Percentiles rank a stretch among this genome's conserved stretches.
Evolutionary conservation across 768 basidiomycete genomes (phyloP).

Genomic region (Rickenella mellea): DNA sequence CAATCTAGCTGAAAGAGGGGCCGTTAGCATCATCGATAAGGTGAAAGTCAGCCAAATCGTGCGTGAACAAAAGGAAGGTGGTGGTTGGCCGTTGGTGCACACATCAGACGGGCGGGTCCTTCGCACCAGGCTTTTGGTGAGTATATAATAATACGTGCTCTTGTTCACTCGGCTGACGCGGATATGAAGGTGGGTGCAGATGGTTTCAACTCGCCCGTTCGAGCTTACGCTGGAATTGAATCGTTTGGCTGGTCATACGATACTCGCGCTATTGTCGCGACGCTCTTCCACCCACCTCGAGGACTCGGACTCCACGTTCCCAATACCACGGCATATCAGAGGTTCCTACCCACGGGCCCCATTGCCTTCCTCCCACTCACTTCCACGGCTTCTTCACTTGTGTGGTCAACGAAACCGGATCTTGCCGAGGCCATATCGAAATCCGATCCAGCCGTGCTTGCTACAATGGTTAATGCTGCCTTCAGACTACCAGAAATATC

Average conservation of each 20-base stretch:
- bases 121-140: conserved; percentile 67
- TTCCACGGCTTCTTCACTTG: conserved; percentile 70
- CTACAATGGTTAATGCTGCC: conserved; percentile 79
- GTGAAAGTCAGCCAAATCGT: conserved; percentile 67
- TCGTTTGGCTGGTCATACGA: conserved; percentile 91
- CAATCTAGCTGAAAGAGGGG: conserved; percentile 32
- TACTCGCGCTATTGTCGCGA: conserved; percentile 85
- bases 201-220: conserved; percentile 90
- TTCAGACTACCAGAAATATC: conserved; percentile 78
- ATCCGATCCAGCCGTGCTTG: conserved; percentile 53
- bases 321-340: conserved; percentile 82
- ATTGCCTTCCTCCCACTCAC: conserved; percentile 91
- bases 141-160: conserved; percentile 12
- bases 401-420: conserved; percentile 84
- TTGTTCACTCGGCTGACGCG: neutral
- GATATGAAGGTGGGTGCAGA: conserved; percentile 78
- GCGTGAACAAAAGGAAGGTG: conserved; percentile 35
- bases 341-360: conserved; percentile 91
- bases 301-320: conserved; percentile 43
- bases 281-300: conserved; percentile 65
- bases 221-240: conserved; percentile 73
- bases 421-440: conserved; percentile 66
- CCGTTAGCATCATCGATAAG: conserved; percentile 42
- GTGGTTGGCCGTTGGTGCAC: conserved; percentile 73
- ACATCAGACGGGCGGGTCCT: conserved; percentile 60